phyloP scores from a whole-genome alignment of 306 rosid genomes.

The Acacia crassicarpa region DNA sequence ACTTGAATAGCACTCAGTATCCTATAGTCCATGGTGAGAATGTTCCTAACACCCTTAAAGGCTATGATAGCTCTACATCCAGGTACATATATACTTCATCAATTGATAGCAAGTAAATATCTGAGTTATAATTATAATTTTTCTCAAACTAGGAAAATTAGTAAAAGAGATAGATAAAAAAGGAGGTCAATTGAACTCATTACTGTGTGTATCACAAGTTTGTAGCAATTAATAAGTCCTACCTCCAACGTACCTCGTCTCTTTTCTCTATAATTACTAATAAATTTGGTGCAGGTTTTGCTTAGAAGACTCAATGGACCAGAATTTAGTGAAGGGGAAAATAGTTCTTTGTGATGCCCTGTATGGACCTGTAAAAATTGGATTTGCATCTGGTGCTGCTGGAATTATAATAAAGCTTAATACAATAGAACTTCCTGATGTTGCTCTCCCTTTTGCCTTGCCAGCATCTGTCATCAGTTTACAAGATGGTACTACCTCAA shows the following conservation, averaged over 20 bases:
- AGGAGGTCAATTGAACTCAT: not conserved
- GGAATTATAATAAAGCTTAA: conserved; percentile 14
- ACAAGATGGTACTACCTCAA: not conserved
- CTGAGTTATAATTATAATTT: not conserved
- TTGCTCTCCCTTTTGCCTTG: not conserved
- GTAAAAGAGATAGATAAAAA: not conserved
- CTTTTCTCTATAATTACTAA: not conserved
- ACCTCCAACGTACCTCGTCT: not conserved
- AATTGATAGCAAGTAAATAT: not conserved
- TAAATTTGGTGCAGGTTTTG: conserved; percentile 27
- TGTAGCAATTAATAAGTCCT: no score
- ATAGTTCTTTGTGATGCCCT: conserved; percentile 37
- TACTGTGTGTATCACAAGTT: not conserved
- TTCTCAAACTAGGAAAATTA: not conserved
- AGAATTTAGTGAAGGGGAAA: conserved; percentile 32
- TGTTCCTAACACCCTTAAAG: conserved; percentile 27
- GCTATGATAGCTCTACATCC: not conserved
- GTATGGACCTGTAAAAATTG: not conserved
- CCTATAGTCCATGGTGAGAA: conserved; percentile 37
- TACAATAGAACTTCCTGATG: not conserved
- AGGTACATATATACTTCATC: conserved; percentile 22
- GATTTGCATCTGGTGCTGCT: conserved; percentile 6
- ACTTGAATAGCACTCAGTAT: conserved; percentile 24
- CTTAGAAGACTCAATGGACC: not conserved
- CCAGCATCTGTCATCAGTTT: conserved; percentile 26